Base-by-base conservation (phyloP, 2,329 filamentous ascomycete genomes). In the Cryphonectria nitschkei region DNA sequence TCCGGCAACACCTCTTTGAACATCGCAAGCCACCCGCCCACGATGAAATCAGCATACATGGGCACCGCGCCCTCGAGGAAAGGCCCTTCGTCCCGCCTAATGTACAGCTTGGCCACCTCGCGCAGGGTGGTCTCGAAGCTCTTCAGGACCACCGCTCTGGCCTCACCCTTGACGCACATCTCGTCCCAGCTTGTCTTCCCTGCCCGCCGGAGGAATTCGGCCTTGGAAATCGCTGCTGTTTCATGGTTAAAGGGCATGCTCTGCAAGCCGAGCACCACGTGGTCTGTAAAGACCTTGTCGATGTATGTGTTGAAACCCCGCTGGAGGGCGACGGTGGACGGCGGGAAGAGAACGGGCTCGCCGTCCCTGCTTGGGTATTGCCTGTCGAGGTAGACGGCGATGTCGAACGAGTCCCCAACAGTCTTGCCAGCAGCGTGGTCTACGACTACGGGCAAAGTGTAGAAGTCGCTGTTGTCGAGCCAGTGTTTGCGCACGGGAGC, bases 361-460 rank as follows among this genome's bases (percentile, higher is more conserved):
- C 65, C 65, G 19, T 43, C 52, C 1, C 56, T 46, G 41, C 78
- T 70, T 0, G 87, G 86, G 68, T 87, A 89, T 0, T 77, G 81
- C 1, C 82, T 78, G 34, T 91, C 84, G 1, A 92, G 81, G 74
- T 90, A 87, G 37, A 85, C 78, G 8, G 89, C 90, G 72, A 92
- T 92, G 67, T 91, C 89, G 75, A 90, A 90, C 2, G 88, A 88
- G 79, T 92, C 90, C 6, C 89, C 89, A 2, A 91, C 69, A 0
- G 81, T 66, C 0, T 78, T 71, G 6, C 75, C 43, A 6, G 9
- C 29, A 0, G 39, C 22, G 32, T 60, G 67, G 32, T 72, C 70
- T 11, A 72, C 70, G 41, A 70, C 50, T 2, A 65, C 64, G 26
- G 64, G 70, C 8, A 70, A 32, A 2, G 70, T 72, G 50, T 69